Evolutionary conservation across 192 early-diverging fungal species (phyloP).

Genomic region (Coemansia sp.): DNA sequence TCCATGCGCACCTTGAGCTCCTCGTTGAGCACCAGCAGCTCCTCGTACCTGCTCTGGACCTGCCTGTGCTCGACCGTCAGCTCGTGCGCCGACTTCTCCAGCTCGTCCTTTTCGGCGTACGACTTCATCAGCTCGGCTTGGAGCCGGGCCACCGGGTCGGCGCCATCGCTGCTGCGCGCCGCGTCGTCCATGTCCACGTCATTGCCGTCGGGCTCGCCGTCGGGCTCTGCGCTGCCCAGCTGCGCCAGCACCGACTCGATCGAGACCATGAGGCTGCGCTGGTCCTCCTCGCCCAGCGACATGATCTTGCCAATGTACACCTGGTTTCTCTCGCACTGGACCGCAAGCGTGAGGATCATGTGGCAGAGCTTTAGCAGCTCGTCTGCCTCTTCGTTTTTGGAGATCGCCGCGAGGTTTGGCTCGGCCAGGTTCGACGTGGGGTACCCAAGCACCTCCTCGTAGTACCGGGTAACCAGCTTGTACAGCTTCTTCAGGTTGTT

Average conservation of each 20-base stretch:
- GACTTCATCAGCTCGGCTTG: slow-evolving; percentile 59
- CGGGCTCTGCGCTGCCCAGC: slow-evolving; percentile 45
- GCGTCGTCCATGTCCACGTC: slow-evolving; percentile 46
- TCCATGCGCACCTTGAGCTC: slow-evolving; percentile 73
- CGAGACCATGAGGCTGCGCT: slow-evolving; percentile 88
- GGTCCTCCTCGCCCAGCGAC: slow-evolving; percentile 66
- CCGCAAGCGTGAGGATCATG: slow-evolving; percentile 83
- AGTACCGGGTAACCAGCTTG: slow-evolving; percentile 82
- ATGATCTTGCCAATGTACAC: slow-evolving; percentile 86
- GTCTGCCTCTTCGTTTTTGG: slow-evolving; percentile 70
- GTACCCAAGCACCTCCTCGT: slow-evolving; percentile 85
- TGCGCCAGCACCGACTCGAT: slow-evolving; percentile 70
- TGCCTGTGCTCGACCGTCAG: slow-evolving; percentile 59
- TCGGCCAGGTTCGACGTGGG: slow-evolving; percentile 61
- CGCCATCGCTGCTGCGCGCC: slow-evolving; percentile 19
- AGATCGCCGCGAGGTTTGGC: slow-evolving; percentile 84
- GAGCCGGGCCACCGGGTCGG: slow-evolving; percentile 45
- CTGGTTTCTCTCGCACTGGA: slow-evolving; percentile 86
- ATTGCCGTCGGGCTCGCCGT: slow-evolving; percentile 36
- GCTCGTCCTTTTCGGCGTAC: slow-evolving; percentile 62
- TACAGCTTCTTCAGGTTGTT: slow-evolving; percentile 93
- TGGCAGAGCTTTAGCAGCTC: slow-evolving; percentile 84
- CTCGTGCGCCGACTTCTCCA: slow-evolving; percentile 58
- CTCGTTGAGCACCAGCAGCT: slow-evolving; percentile 70
- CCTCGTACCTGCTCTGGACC: slow-evolving; percentile 62